phyloP scores from a whole-genome alignment of 257 asterid genomes.

The Leonotis leonurus region DNA sequence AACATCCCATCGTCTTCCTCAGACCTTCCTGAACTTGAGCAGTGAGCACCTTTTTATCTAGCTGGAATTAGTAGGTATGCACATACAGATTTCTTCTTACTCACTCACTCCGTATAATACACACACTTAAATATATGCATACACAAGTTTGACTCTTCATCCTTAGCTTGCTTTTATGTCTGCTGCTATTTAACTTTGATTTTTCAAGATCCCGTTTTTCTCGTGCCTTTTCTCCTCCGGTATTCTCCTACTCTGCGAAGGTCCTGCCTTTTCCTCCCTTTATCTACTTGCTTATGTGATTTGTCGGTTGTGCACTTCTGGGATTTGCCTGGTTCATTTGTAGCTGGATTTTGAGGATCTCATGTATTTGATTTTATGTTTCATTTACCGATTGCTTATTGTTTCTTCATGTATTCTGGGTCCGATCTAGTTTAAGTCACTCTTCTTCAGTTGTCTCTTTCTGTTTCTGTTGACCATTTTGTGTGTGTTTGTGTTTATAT shows the following conservation, averaged over 20 bases:
- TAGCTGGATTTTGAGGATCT: conserved; percentile 12
- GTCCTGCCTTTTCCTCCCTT: not conserved
- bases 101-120: not conserved
- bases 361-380: not conserved
- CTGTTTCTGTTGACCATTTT: not conserved
- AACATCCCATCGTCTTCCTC: too few relatives aligned
- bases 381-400: not conserved
- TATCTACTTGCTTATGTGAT: conserved; percentile 2
- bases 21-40: too few relatives aligned
- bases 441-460: not conserved
- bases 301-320: conserved; percentile 5
- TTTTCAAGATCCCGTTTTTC: conserved; percentile 19
- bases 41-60: too few relatives aligned
- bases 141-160: conserved; percentile 25
- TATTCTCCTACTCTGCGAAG: not conserved
- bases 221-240: not conserved
- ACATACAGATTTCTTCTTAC: not conserved
- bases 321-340: conserved; percentile 6
- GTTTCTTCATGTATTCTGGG: not conserved
- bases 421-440: conserved; percentile 14
- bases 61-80: too few relatives aligned
- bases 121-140: not conserved
- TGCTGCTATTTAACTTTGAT: conserved; percentile 7
- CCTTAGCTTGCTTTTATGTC: conserved; percentile 9
- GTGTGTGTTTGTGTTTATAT: not conserved